Conservation (phyloP, 805 yeast species). For the Candida coleopterorum region DNA sequence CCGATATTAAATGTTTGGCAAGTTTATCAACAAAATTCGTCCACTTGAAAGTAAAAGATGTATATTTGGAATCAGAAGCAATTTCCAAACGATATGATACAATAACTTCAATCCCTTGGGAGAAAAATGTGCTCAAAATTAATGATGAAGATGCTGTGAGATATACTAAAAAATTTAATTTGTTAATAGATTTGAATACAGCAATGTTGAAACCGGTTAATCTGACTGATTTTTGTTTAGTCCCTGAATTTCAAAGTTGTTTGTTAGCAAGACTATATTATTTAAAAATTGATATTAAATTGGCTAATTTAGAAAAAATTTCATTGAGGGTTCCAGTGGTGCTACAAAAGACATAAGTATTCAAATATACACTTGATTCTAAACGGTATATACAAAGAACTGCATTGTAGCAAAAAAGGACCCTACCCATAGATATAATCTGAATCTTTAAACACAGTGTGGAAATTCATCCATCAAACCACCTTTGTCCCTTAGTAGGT, state of each 20-base stretch:
- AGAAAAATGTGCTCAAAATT: constrained; percentile 8
- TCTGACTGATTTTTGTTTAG: constrained; percentile 25
- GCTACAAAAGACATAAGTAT: constrained; percentile 15
- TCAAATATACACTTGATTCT: too few species aligned
- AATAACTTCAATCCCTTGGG: constrained; percentile 17
- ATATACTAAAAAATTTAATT: constrained; percentile 18
- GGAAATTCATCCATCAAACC: too few species aligned
- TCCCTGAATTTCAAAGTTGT: constrained; percentile 38
- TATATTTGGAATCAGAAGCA: constrained; percentile 11
- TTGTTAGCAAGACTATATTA: constrained; percentile 31
- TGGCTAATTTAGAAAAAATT: constrained; percentile 20
- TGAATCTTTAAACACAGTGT: too few species aligned
- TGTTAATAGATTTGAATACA: constrained; percentile 23
- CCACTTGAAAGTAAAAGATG: constrained; percentile 18
- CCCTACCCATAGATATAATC: too few species aligned
- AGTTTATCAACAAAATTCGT: constrained; percentile 25
- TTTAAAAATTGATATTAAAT: constrained; percentile 21
- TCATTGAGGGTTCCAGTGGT: constrained; percentile 23
- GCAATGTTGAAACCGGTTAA: constrained; percentile 14
- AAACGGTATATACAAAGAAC: too few species aligned
- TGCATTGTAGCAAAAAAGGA: too few species aligned
- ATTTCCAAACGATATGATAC: constrained; percentile 5
- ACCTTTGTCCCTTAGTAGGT: too few species aligned
- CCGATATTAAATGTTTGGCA: constrained; percentile 29
- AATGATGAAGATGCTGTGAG: constrained; percentile 13